phyloP scores from a whole-genome alignment of 345 rosid genomes.

The Excoecaria cochinchinensis region DNA sequence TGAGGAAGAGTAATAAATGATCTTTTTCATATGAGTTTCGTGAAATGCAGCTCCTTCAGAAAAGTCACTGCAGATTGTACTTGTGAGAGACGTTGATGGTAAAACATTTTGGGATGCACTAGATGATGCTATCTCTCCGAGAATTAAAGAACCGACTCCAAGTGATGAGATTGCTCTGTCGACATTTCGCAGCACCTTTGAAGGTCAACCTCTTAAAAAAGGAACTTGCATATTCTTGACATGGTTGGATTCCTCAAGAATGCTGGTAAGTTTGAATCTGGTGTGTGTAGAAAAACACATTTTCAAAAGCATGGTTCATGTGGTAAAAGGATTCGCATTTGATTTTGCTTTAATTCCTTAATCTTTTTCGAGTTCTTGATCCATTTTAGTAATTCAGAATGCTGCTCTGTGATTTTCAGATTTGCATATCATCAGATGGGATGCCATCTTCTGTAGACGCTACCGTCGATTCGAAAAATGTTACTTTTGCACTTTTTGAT shows the following conservation, averaged over 20 bases:
- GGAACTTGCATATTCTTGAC: conserved; percentile 72
- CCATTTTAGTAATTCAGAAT: neutral
- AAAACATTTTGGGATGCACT: conserved; percentile 94
- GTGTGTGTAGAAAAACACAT: neutral
- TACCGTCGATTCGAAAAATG: conserved; percentile 57
- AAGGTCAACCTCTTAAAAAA: conserved; percentile 64
- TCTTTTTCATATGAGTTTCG: conserved; percentile 2
- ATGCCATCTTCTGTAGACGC: conserved; percentile 55
- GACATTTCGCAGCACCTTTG: conserved; percentile 60
- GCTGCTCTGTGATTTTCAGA: conserved; percentile 34
- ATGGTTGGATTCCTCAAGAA: conserved; percentile 64
- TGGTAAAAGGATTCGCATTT: neutral
- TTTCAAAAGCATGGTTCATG: neutral
- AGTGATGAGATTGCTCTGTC: conserved; percentile 63
- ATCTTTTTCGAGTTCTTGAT: neutral
- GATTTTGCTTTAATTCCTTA: neutral
- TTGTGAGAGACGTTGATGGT: conserved; percentile 92
- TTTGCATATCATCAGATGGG: conserved; percentile 58
- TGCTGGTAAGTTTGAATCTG: conserved; percentile 55
- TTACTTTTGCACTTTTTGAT: conserved; percentile 62
- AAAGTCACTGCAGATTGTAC: conserved; percentile 76
- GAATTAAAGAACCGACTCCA: conserved; percentile 53
- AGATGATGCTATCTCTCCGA: conserved; percentile 69
- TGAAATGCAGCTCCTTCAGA: conserved; percentile 51
- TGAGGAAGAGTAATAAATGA: neutral